Evolutionary conservation across 2,329 filamentous ascomycete genomes (phyloP), one percentile per base, ranked within the genome.

Genomic region (Trichophyton schoenleinii): DNA sequence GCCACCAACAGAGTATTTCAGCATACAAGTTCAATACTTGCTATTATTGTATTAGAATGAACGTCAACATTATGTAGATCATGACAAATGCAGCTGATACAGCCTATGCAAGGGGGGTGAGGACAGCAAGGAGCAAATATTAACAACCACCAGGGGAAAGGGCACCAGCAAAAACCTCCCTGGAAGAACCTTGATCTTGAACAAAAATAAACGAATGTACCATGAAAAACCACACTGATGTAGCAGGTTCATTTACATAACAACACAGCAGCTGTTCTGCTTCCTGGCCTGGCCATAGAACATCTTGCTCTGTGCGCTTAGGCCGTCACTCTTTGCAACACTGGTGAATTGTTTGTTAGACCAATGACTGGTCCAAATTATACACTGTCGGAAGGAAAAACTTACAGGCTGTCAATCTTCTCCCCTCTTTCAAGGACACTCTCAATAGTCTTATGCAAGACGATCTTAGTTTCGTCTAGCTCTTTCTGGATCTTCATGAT

Each of bases 401-500:
- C 49, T 55, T 11, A 55, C 68, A 99, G 77, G 69, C 88, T 89
- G 71, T 97, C 92, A 67, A 99, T 90, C 82, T 96, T 97, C 83
- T 97, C 91, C 48, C 91, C 94, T 64, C 94, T 83, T 79, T 96
- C 87, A 70, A 96, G 75, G 15, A 74, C 71, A 52, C 70, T 71
- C 63, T 73, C 70, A 60, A 96, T 96, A 52, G 94, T 96, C 83
- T 97, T 95, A 78, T 97, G 91, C 69, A 99, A 81, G 63, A 96
- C 87, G 71, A 95, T 91, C 83, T 96, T 97, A 64, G 92, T 97
- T 81, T 96, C 91, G 71, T 97, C 91, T 64, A 99, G 81, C 78
- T 99, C 91, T 77, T 90, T 88, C 76, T 97, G 92, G 69, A 99
- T 96, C 81, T 90, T 91, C 80, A 90, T 84, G 72, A 97, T 95